Conservation (phyloP, 208 protist genomes). For the Crithidia expoeki region DNA sequence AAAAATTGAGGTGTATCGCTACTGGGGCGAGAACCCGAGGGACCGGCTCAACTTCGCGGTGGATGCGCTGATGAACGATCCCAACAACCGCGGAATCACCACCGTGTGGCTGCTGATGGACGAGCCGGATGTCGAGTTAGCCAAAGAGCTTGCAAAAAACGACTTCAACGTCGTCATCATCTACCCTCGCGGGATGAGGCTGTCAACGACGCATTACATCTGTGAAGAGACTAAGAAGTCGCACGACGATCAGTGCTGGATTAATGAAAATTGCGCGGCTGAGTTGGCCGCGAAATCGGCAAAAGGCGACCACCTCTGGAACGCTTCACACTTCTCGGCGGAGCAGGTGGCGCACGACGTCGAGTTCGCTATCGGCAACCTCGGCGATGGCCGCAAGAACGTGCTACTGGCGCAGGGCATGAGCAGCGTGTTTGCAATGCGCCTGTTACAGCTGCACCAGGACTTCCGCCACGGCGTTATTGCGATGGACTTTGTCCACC, state of each 20-base stretch:
- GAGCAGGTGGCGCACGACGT: constrained; percentile 51
- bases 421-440: constrained; percentile 43
- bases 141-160: constrained; percentile 21
- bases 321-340: constrained; percentile 39
- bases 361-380: constrained; percentile 34
- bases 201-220: constrained; percentile 27
- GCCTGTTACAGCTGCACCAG: constrained; percentile 27
- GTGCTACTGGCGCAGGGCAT: constrained; percentile 58
- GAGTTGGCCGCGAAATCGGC: constrained; percentile 24
- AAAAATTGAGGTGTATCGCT: constrained; percentile 39
- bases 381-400: constrained; percentile 41
- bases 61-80: constrained; percentile 20
- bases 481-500: constrained; percentile 45
- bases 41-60: constrained; percentile 39
- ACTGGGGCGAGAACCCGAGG: constrained; percentile 35
- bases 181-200: constrained; percentile 44
- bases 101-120: constrained; percentile 66
- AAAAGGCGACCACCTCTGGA: constrained; percentile 1
- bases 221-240: constrained; percentile 19
- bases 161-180: constrained; percentile 58
- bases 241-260: constrained; percentile 35
- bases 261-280: constrained; percentile 38
- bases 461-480: constrained; percentile 36
- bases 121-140: constrained; percentile 26
- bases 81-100: constrained; percentile 10